A percentile compares a stretch with the other conserved stretches of the same genome.
Evolutionary conservation across 1,284 basidiomycete genomes (phyloP).

Genomic region (Irpex sp.): DNA sequence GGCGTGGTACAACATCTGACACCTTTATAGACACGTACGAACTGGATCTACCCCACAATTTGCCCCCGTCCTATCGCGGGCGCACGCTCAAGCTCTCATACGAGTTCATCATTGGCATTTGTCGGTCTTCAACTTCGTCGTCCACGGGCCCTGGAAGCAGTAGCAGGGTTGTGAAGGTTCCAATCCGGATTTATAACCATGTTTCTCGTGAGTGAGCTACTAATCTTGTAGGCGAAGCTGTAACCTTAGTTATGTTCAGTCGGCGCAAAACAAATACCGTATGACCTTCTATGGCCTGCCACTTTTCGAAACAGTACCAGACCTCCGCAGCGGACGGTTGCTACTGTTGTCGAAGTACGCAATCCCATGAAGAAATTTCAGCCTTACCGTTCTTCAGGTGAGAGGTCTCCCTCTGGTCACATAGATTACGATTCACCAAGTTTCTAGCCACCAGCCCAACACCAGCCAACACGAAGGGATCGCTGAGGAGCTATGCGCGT

Average conservation of each 20-base stretch:
- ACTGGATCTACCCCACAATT: conserved; percentile 78
- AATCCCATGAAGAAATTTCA: neutral
- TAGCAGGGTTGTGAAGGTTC: conserved; percentile 84
- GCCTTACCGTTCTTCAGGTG: neutral
- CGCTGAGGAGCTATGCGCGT: conserved; percentile 34
- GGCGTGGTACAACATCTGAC: conserved; percentile 2
- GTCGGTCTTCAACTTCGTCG: conserved; percentile 48
- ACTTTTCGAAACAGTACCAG: conserved; percentile 17
- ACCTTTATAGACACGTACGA: conserved; percentile 28
- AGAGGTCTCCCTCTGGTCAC: neutral
- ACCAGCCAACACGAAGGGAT: conserved; percentile 8
- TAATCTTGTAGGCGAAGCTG: neutral
- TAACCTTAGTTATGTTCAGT: conserved; percentile 35
- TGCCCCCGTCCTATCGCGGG: conserved; percentile 91
- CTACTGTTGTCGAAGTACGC: conserved; percentile 16
- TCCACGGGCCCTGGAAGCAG: conserved; percentile 46
- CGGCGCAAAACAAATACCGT: conserved; percentile 46
- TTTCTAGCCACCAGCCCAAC: neutral
- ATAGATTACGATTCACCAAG: neutral
- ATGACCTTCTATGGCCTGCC: conserved; percentile 72
- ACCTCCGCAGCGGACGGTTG: conserved; percentile 14
- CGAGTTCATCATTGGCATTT: conserved; percentile 83
- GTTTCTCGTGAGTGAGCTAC: conserved; percentile 56
- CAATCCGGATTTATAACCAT: conserved; percentile 84
- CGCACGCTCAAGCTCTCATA: conserved; percentile 85